phyloP scores from a whole-genome alignment of 169 alveolate genomes.

The Plasmodium vivax region DNA sequence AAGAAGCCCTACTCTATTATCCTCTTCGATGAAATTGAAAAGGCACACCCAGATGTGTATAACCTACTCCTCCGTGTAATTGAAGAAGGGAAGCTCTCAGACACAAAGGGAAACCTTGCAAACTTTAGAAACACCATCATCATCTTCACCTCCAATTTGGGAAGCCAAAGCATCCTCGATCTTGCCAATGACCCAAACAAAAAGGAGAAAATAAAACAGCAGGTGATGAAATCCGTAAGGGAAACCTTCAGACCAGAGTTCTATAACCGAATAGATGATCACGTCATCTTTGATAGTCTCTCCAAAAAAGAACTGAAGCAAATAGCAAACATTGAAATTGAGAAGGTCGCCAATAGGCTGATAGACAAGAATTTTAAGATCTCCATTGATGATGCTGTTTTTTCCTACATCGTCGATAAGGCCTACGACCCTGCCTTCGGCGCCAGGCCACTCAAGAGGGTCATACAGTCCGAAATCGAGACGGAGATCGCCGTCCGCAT shows the following conservation, averaged over 20 bases:
- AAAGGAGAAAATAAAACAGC: conserved; percentile 80
- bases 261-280: conserved; percentile 90
- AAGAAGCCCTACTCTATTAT: conserved; percentile 91
- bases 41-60: conserved; percentile 93
- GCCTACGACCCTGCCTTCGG: conserved; percentile 92
- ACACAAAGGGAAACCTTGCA: conserved; percentile 90
- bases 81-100: conserved; percentile 93
- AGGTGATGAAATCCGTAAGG: conserved; percentile 84
- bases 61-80: conserved; percentile 89
- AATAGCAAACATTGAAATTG: conserved; percentile 87
- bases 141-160: conserved; percentile 90
- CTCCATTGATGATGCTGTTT: conserved; percentile 88
- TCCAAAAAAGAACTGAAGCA: conserved; percentile 85
- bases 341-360: conserved; percentile 85
- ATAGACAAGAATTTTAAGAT: conserved; percentile 86
- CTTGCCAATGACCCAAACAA: conserved; percentile 87
- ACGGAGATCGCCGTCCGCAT: conserved; percentile 87
- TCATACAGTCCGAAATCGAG: conserved; percentile 89
- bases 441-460: conserved; percentile 89
- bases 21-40: conserved; percentile 92
- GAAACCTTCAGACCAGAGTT: conserved; percentile 90
- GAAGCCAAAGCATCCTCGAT: conserved; percentile 87
- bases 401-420: conserved; percentile 86
- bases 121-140: conserved; percentile 89
- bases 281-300: conserved; percentile 85